These are phyloP conservation scores for Gossypium raimondii DNA, from an alignment of 345 rosid genomes.

Conservation along the genomic window DNA sequence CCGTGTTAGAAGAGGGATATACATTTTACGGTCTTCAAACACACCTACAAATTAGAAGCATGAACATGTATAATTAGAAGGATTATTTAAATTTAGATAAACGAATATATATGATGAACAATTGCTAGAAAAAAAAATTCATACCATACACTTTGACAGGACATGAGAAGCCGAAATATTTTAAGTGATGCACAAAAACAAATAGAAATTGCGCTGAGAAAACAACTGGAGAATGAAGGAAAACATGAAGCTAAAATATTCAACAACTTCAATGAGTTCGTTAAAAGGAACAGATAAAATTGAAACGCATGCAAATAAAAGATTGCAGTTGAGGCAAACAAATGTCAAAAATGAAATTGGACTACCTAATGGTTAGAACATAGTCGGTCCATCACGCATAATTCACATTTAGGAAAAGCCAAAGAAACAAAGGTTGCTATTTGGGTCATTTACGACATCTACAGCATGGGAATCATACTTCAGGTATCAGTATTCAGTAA, in stretches of 20 bases:
- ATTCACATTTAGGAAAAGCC: conserved; percentile 30
- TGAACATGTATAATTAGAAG: no score
- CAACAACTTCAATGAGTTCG: background rate
- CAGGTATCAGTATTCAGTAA: conserved; percentile 26
- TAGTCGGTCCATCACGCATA: conserved; percentile 7
- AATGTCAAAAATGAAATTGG: conserved; percentile 9
- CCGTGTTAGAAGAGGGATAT: background rate
- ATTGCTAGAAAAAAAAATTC: no score
- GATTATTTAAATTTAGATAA: no score
- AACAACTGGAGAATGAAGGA: background rate
- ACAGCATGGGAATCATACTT: conserved; percentile 33
- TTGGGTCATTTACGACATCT: conserved; percentile 35
- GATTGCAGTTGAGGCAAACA: conserved; percentile 2
- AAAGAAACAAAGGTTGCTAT: conserved; percentile 33
- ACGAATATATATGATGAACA: no score
- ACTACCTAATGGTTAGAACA: conserved; percentile 4
- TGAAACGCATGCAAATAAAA: conserved; percentile 5
- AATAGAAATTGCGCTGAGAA: background rate
- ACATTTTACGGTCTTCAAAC: conserved; percentile 3
- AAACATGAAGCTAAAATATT: background rate
- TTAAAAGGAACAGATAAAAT: background rate
- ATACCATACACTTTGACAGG: no score
- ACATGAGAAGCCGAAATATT: no score
- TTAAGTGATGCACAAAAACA: no score
- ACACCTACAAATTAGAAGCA: conserved; percentile 33